Evolutionary conservation across 768 basidiomycete genomes (phyloP).

Genomic region (Lepiota subincarnata): DNA sequence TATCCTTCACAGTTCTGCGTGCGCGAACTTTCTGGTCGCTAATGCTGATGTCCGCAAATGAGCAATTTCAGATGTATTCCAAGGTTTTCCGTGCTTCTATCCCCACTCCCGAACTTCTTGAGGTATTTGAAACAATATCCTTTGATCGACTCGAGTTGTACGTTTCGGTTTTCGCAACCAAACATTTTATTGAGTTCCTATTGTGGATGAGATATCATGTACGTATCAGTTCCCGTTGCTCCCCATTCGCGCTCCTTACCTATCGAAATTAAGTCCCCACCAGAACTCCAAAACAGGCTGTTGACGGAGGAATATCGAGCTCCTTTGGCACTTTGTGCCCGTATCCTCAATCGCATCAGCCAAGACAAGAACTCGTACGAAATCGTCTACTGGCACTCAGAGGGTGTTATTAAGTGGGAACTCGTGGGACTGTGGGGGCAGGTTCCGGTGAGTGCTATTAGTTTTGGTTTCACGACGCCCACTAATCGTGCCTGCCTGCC

Average conservation of each 20-base stretch:
- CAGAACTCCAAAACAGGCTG: background rate
- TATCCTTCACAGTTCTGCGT: background rate
- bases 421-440: background rate
- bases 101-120: background rate
- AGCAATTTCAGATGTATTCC: background rate
- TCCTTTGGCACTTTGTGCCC: background rate
- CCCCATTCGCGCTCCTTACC: background rate
- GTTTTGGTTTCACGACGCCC: no score
- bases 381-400: background rate
- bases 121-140: background rate
- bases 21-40: background rate
- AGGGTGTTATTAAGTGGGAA: background rate
- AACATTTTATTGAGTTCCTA: background rate
- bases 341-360: background rate
- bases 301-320: background rate
- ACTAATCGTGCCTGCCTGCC: no score
- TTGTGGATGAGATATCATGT: background rate
- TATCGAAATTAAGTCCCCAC: background rate
- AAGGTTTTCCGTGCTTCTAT: background rate
- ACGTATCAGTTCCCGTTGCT: background rate
- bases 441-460: background rate
- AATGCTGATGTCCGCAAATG: background rate
- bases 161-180: background rate
- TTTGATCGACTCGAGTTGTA: background rate
- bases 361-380: background rate